phyloP scores from a whole-genome alignment of 106 monocot species.

The Phalaenopsis equestris region DNA sequence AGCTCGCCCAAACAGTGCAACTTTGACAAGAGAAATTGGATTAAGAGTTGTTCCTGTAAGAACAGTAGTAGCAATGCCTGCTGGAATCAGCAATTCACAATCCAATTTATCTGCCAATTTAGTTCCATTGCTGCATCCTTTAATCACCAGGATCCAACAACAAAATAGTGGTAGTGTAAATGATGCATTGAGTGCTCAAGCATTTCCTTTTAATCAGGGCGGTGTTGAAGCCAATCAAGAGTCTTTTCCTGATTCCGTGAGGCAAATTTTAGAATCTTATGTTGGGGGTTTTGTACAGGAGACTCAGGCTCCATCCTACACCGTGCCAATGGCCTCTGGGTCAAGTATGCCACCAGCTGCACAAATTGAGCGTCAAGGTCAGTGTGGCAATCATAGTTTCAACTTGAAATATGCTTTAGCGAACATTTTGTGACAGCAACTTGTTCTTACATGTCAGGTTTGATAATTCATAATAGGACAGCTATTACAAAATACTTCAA shows the following conservation, averaged over 20 bases:
- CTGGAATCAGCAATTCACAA: conserved; percentile 28
- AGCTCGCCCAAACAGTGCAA: conserved; percentile 14
- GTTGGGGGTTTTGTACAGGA: conserved; percentile 5
- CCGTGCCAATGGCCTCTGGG: conserved; percentile 3
- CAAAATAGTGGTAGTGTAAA: conserved; percentile 15
- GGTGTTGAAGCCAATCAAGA: conserved; percentile 17
- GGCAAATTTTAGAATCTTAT: conserved; percentile 20
- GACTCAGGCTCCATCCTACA: conserved; percentile 7
- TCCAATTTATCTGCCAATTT: conserved; percentile 37
- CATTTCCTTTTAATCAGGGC: conserved; percentile 10
- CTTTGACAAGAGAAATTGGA: conserved; percentile 45
- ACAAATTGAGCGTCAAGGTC: conserved; percentile 24
- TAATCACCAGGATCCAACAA: conserved; percentile 52
- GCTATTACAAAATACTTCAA: neutral
- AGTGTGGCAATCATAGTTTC: conserved; percentile 12
- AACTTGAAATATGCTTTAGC: neutral
- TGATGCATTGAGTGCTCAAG: conserved; percentile 27
- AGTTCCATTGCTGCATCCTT: conserved; percentile 40
- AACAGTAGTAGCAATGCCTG: conserved; percentile 69
- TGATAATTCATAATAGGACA: neutral
- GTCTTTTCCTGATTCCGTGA: conserved; percentile 12
- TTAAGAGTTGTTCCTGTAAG: conserved; percentile 52
- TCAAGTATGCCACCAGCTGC: conserved; percentile 10
- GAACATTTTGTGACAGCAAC: neutral
- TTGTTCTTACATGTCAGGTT: neutral